phyloP scores from a whole-genome alignment of 2,329 filamentous ascomycete species.

The Stachybotrys echinatus region DNA sequence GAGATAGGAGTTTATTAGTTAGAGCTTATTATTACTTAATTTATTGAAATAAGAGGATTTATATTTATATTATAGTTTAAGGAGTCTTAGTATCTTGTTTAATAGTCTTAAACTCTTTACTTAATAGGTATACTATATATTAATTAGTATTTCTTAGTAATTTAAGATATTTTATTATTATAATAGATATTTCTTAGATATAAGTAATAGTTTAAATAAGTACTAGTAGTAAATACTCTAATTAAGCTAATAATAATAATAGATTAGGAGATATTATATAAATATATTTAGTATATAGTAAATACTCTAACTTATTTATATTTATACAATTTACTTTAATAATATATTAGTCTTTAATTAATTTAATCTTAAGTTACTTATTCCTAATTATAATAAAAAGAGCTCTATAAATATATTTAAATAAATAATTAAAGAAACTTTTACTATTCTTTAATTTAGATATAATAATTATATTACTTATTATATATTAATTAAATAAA shows the following conservation, averaged over 20 bases:
- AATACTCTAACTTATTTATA: constrained; percentile 14
- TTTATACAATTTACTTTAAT: constrained; percentile 8
- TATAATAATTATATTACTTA: background rate
- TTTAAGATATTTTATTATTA: constrained; percentile 18
- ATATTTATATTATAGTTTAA: background rate
- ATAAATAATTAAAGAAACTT: background rate
- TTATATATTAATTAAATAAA: constrained; percentile 35
- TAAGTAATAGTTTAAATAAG: constrained; percentile 26
- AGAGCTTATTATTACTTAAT: background rate
- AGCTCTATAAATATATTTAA: background rate
- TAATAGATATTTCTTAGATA: constrained; percentile 20
- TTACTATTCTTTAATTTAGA: background rate
- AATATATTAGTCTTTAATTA: background rate
- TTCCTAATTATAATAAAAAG: background rate
- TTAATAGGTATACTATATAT: constrained; percentile 16
- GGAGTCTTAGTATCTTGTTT: constrained; percentile 16
- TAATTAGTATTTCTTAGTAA: constrained; percentile 18
- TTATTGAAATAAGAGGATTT: background rate
- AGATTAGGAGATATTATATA: background rate
- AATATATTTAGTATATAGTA: constrained; percentile 13
- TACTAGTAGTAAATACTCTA: constrained; percentile 26
- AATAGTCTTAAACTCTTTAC: constrained; percentile 20
- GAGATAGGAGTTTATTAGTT: background rate
- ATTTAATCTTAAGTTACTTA: constrained; percentile 1
- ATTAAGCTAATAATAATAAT: constrained; percentile 13